Evolutionary conservation across 2,329 filamentous ascomycete species (phyloP).

Genomic region (Ceratocystis destructans): DNA sequence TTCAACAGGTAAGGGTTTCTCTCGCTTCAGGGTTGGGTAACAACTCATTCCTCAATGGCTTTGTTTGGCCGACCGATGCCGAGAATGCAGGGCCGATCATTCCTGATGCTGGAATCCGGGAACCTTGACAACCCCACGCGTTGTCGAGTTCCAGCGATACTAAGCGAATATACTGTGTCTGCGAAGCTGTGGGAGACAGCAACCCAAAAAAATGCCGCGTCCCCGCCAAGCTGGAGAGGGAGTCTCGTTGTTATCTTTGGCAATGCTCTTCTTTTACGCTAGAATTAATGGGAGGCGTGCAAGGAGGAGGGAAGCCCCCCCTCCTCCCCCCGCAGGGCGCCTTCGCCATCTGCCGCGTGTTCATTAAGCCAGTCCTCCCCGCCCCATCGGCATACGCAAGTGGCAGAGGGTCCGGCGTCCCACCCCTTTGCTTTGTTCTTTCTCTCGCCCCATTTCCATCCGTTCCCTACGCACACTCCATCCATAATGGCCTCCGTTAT

Average conservation of each 20-base stretch:
- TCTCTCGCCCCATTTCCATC: neutral
- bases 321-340: neutral
- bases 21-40: neutral
- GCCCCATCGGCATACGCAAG: neutral
- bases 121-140: slow-evolving; percentile 7
- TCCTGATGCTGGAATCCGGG: slow-evolving; percentile 7
- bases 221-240: neutral
- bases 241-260: neutral
- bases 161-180: neutral
- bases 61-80: neutral
- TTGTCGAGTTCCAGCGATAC: slow-evolving; percentile 2
- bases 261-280: neutral
- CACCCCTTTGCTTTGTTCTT: neutral
- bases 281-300: neutral
- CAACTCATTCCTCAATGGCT: neutral
- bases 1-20: neutral
- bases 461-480: neutral
- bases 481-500: slow-evolving; percentile 1
- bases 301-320: neutral
- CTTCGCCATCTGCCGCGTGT: neutral
- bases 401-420: neutral
- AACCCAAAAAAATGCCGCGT: neutral
- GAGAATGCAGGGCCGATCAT: neutral
- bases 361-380: slow-evolving; percentile 2
- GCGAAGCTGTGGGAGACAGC: neutral